These are phyloP conservation scores for Botrytis galanthina DNA, from an alignment of 2,329 filamentous ascomycete species.

Conservation along the genomic window DNA sequence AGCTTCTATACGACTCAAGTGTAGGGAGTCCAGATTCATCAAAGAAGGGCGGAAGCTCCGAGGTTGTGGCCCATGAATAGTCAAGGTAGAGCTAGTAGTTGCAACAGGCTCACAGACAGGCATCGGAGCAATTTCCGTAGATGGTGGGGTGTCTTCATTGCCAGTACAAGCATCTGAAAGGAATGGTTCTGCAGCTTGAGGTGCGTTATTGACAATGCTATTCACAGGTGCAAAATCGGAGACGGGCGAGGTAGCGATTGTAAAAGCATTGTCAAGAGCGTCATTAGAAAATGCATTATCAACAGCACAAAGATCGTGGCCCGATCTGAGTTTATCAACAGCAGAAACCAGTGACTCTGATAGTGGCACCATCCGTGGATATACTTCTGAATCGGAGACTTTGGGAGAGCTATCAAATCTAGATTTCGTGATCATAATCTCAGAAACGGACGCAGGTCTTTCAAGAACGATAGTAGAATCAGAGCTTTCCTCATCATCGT, in stretches of 20 bases:
- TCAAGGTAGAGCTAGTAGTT: not conserved
- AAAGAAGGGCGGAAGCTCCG: not conserved
- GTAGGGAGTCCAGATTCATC: not conserved
- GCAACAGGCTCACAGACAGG: not conserved
- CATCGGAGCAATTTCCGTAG: not conserved
- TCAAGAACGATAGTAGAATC: not conserved
- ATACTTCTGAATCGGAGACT: not conserved
- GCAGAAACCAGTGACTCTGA: too few species aligned
- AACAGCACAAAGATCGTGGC: not conserved
- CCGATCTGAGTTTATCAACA: not conserved
- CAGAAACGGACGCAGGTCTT: not conserved
- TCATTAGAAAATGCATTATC: not conserved
- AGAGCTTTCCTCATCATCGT: not conserved
- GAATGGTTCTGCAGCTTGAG: not conserved
- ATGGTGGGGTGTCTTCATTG: not conserved
- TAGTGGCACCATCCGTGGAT: not conserved
- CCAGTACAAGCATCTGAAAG: not conserved
- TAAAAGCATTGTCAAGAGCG: not conserved
- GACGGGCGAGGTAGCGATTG: not conserved
- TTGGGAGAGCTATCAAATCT: not conserved
- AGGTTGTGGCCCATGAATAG: constrained; percentile 2
- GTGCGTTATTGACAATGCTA: not conserved
- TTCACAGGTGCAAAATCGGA: not conserved
- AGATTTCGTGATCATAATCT: not conserved
- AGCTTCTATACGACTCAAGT: not conserved